A percentile compares a stretch with the other conserved stretches of the same genome.
phyloP scores from a whole-genome alignment of 768 basidiomycete genomes.

The Trametes cinnabarina region DNA sequence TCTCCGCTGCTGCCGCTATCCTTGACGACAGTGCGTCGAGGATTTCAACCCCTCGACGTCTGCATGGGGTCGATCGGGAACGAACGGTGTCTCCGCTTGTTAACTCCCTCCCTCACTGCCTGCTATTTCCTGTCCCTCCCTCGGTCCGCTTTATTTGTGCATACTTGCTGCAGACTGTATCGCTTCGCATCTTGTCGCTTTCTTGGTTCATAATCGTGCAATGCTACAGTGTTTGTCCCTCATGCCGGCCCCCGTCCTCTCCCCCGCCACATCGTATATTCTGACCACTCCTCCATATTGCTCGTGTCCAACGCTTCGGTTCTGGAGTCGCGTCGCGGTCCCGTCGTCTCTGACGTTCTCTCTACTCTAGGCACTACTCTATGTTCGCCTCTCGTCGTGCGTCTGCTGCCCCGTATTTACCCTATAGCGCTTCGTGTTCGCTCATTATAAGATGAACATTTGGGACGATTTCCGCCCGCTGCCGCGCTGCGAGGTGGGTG shows the following conservation, averaged over 20 bases:
- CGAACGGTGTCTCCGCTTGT: background rate
- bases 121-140: background rate
- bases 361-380: slow-evolving; percentile 1
- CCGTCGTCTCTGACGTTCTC: background rate
- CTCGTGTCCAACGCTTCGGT: background rate
- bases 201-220: slow-evolving; percentile 11
- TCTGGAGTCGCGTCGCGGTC: background rate
- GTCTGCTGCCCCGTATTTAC: background rate
- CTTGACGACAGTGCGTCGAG: background rate
- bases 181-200: slow-evolving; percentile 11
- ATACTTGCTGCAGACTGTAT: slow-evolving; percentile 8
- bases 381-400: background rate
- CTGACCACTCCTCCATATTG: background rate
- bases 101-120: background rate
- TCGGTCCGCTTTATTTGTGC: background rate
- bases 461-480: background rate
- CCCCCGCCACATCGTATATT: background rate
- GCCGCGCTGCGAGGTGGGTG: no score
- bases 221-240: background rate
- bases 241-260: background rate
- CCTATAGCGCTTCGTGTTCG: background rate
- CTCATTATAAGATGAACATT: background rate
- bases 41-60: background rate
- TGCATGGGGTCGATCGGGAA: background rate
- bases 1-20: background rate